Conservation (phyloP, 768 basidiomycete species). For the Leccinum sublutescens region DNA sequence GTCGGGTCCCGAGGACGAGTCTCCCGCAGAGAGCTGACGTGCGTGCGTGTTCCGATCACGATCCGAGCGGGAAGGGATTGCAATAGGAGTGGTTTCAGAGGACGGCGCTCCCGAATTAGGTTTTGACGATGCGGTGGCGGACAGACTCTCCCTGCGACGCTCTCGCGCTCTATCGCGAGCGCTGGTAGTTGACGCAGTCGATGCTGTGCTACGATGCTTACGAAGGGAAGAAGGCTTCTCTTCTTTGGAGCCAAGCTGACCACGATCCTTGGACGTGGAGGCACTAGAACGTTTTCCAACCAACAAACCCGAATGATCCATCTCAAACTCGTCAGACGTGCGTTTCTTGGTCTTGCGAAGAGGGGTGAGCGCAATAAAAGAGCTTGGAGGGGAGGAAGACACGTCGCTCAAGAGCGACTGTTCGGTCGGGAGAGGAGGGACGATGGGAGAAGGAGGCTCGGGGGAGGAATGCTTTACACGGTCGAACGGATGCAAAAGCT, state of each 20-base stretch:
- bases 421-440: conserved; percentile 33
- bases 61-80: conserved; percentile 23
- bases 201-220: conserved; percentile 72
- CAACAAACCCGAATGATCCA: conserved; percentile 66
- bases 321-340: conserved; percentile 79
- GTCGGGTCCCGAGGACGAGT: conserved; percentile 58
- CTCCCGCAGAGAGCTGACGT: conserved; percentile 67
- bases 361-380: conserved; percentile 47
- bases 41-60: conserved; percentile 47
- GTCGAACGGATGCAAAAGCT: conserved; percentile 33
- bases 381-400: conserved; percentile 55
- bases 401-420: conserved; percentile 30
- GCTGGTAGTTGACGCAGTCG: conserved; percentile 40
- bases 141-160: conserved; percentile 50
- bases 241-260: conserved; percentile 38
- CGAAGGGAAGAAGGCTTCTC: conserved; percentile 50
- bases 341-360: conserved; percentile 66
- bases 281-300: conserved; percentile 47
- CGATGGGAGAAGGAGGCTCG: conserved; percentile 26
- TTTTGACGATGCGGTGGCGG: conserved; percentile 40
- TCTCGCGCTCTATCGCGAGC: conserved; percentile 50
- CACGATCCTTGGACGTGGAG: conserved; percentile 30
- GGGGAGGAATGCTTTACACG: conserved; percentile 33
- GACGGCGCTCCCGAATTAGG: conserved; percentile 2
- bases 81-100: conserved; percentile 23